Base-by-base conservation (phyloP, 164 flowering plant species). In the grape (Vitis vinifera) region DNA sequence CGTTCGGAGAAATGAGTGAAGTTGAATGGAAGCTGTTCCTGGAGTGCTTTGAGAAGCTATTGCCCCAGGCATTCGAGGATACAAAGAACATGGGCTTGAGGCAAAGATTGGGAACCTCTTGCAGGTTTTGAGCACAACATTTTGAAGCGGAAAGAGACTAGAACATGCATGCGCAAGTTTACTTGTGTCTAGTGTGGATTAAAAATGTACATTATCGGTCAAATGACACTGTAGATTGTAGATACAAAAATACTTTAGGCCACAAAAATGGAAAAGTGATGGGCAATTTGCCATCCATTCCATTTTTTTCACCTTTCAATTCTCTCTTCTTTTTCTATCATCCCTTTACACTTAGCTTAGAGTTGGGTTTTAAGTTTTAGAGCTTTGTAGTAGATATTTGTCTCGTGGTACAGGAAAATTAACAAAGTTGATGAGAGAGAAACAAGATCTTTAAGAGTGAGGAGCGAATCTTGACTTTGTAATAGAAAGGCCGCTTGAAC, bases 91-190 rank as follows among this genome's bases (percentile, higher is more conserved):
- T 67, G 73, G 70, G 79, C 58, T 63, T 78, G 70, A 87, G 78
- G 78, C 84, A 84, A 68, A 82, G 88, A 78, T 76, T 89, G 76
- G 90, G 89, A 70, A 80, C 82, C 70, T 87, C 90, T 58, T 88
- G 91, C 77, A 68, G 81, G 65, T 86, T 84, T 68, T 87, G 75
- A 83, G 63, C 27, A 23, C 27, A 23, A 23, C 27, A 23, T 23
- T 23, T 23, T 23, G 27, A 23, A 23, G 27, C 0, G 27, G 27
- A 23, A 23, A 23, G 27, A 23, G 27, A 23, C 27, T 23, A 23
- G 27, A 23, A 23, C 27, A 1, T 23, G 0, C 27, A 23, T 23
- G 27, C 27, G 27, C 27, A 23, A 23, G 27, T 23, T 23, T 23
- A 23, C 27, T 23, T 23, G 27, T 23, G 27, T 23, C 27, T 23